Evolutionary conservation across 176 grass and related monocot species (phyloP).

Genomic region (Rhynchospora pubera): DNA sequence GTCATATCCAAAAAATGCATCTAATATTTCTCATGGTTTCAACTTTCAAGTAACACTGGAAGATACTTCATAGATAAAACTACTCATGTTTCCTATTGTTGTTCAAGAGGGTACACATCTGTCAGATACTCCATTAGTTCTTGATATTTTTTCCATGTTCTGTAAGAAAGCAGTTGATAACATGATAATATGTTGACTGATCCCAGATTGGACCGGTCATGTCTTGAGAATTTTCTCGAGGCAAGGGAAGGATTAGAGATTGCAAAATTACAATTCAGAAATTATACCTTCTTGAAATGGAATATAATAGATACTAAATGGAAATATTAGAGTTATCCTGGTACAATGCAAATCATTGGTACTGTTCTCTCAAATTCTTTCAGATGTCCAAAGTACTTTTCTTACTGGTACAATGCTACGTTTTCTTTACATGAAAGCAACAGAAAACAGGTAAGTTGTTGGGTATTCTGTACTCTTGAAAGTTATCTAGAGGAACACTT

Average conservation of each 20-base stretch:
- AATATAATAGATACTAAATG: not conserved
- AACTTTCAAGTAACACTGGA: not conserved
- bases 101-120: not conserved
- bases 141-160: not conserved
- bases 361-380: not conserved
- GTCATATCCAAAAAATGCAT: not conserved
- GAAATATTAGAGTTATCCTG: not conserved
- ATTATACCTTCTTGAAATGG: not conserved
- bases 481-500: not conserved
- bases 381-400: not conserved
- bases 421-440: not conserved
- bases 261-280: not conserved
- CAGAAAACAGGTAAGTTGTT: not conserved
- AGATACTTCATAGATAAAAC: not conserved
- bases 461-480: not conserved
- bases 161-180: not conserved
- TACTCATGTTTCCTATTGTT: not conserved
- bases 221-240: not conserved
- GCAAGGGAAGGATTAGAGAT: not conserved
- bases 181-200: not conserved
- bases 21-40: not conserved
- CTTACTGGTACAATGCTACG: not conserved
- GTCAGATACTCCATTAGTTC: not conserved
- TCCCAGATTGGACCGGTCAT: not conserved
- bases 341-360: not conserved